Percentiles rank a stretch among this genome's conserved stretches.
Evolutionary conservation across 164 flowering plant species (phyloP).

Genomic region (Dillenia turbinata): DNA sequence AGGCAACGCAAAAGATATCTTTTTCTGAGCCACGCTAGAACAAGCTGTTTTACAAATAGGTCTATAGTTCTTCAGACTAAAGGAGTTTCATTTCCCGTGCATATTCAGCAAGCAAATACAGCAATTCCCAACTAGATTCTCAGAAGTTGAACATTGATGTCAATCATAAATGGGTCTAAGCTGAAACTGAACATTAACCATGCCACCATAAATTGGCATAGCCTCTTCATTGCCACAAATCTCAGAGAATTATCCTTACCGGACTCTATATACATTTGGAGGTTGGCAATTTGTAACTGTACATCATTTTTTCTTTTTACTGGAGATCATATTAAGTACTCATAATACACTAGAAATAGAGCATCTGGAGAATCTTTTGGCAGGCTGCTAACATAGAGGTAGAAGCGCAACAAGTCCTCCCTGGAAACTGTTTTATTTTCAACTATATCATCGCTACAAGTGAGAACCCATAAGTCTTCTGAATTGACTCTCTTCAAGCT

Average conservation of each 20-base stretch:
- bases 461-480: constrained; percentile 91
- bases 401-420: constrained; percentile 76
- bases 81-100: no score
- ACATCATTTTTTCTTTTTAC: constrained; percentile 25
- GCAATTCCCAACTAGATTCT: no score
- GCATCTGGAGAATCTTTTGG: constrained; percentile 61
- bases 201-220: constrained; percentile 6
- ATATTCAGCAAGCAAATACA: no score
- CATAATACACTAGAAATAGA: constrained; percentile 54
- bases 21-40: no score
- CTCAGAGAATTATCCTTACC: constrained; percentile 32
- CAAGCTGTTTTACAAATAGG: no score
- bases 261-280: constrained; percentile 51
- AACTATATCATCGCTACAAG: constrained; percentile 63
- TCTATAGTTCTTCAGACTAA: no score
- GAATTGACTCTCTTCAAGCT: constrained; percentile 69
- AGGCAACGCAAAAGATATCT: no score
- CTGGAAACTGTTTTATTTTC: constrained; percentile 56
- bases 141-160: no score
- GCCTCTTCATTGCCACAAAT: constrained; percentile 19
- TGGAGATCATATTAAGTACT: constrained; percentile 51
- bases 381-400: constrained; percentile 64
- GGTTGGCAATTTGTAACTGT: constrained; percentile 37
- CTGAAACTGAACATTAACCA: no score
- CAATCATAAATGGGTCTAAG: no score